These are phyloP conservation scores for Colletotrichum orbiculare DNA, from an alignment of 2,329 filamentous ascomycete species.

Conservation along the genomic window DNA sequence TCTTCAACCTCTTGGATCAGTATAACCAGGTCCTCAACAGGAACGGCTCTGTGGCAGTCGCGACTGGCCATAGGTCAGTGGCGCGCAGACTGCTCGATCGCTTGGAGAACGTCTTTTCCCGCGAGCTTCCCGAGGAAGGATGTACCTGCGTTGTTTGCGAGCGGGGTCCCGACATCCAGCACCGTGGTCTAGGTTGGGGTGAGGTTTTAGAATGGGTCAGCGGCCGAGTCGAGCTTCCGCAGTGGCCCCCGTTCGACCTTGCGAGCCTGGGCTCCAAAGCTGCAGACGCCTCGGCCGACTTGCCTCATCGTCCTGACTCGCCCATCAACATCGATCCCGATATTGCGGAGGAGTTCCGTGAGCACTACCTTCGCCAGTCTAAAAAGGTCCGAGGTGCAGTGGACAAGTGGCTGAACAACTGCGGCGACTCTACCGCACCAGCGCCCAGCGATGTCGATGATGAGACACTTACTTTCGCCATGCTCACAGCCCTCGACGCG, in stretches of 20 bases:
- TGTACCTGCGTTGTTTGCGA: slow-evolving; percentile 89
- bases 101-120: slow-evolving; percentile 91
- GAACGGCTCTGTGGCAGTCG: slow-evolving; percentile 91
- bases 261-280: slow-evolving; percentile 70
- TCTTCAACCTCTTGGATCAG: slow-evolving; percentile 85
- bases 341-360: slow-evolving; percentile 91
- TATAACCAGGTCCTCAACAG: slow-evolving; percentile 84
- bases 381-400: slow-evolving; percentile 93
- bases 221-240: slow-evolving; percentile 84
- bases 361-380: slow-evolving; percentile 91
- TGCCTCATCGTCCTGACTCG: slow-evolving; percentile 66
- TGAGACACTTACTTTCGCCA: slow-evolving; percentile 92
- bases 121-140: slow-evolving; percentile 88
- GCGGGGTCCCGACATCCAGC: slow-evolving; percentile 63
- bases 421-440: slow-evolving; percentile 77
- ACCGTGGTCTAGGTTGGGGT: slow-evolving; percentile 88
- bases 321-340: slow-evolving; percentile 88
- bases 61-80: slow-evolving; percentile 95
- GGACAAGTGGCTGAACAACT: slow-evolving; percentile 87
- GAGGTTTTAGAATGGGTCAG: slow-evolving; percentile 94
- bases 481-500: slow-evolving; percentile 84
- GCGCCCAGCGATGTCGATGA: slow-evolving; percentile 92
- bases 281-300: slow-evolving; percentile 69
- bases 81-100: slow-evolving; percentile 89
- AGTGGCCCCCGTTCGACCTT: slow-evolving; percentile 89